Conservation (phyloP, 257 asterid species). For the Rauvolfia tetraphylla region DNA sequence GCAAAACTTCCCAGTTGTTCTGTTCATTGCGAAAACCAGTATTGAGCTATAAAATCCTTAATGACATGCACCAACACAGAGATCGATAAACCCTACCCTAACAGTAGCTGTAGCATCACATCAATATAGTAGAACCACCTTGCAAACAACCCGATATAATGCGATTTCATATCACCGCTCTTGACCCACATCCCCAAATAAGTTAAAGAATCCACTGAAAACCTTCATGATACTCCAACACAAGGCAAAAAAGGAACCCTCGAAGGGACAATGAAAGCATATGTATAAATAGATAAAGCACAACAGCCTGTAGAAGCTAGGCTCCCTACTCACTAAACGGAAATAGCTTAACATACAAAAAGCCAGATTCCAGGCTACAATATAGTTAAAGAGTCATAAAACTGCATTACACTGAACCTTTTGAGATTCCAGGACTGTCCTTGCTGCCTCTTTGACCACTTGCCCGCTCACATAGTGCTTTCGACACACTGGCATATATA, state of each 20-base stretch:
- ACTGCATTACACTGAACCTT: constrained; percentile 33
- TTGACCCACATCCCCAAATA: too few species aligned
- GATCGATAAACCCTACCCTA: not conserved
- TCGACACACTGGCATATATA: constrained; percentile 96
- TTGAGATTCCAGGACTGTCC: constrained; percentile 54
- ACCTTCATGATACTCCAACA: not conserved
- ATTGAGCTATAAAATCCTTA: not conserved
- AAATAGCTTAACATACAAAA: not conserved
- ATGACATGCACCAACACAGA: not conserved
- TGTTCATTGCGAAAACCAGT: too few species aligned
- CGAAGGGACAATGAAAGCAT: not conserved
- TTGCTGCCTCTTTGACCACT: constrained; percentile 70
- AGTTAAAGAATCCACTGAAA: not conserved
- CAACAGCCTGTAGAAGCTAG: not conserved
- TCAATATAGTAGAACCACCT: not conserved
- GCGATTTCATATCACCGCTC: too few species aligned
- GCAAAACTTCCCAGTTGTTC: too few species aligned
- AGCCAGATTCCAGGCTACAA: not conserved
- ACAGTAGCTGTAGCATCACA: too few species aligned
- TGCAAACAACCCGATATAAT: too few species aligned
- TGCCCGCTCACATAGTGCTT: constrained; percentile 83
- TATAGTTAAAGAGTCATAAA: constrained; percentile 7
- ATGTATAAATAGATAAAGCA: not conserved
- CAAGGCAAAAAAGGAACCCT: not conserved
- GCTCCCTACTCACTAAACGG: not conserved